Conservation (phyloP, 164 flowering plant genomes). For the Nymphaea thermarum region DNA sequence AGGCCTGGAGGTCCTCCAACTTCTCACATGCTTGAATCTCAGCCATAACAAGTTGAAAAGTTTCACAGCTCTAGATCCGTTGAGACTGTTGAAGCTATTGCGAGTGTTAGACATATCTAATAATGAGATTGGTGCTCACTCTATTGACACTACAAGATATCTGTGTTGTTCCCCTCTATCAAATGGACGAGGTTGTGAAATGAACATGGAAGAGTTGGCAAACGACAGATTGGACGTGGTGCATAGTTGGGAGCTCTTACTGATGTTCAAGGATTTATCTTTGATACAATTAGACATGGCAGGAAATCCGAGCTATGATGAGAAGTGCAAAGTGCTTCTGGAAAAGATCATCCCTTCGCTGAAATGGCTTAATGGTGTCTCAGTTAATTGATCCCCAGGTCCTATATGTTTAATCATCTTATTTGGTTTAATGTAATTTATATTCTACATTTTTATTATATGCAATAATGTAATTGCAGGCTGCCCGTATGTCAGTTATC, state of each 20-base stretch:
- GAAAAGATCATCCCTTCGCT: constrained; percentile 39
- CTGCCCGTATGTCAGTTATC: no score
- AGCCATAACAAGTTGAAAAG: constrained; percentile 58
- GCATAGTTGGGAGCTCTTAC: constrained; percentile 49
- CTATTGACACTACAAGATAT: constrained; percentile 68
- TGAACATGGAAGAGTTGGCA: constrained; percentile 17
- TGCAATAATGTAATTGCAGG: no score
- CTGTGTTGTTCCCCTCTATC: constrained; percentile 64
- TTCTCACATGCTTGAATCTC: constrained; percentile 54
- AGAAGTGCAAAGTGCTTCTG: constrained; percentile 33
- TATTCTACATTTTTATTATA: no score
- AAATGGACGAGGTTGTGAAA: constrained; percentile 24
- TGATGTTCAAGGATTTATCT: constrained; percentile 40
- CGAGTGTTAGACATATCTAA: constrained; percentile 56
- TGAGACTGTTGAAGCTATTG: constrained; percentile 41
- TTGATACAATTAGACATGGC: constrained; percentile 51
- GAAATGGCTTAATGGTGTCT: constrained; percentile 49
- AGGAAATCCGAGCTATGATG: constrained; percentile 49
- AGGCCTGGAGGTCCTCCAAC: constrained; percentile 88
- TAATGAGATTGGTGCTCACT: constrained; percentile 74
- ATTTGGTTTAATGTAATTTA: no score
- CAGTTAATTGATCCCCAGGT: neutral
- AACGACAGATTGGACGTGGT: constrained; percentile 9
- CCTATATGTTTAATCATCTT: no score
- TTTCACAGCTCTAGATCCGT: constrained; percentile 66